Percentiles rank a stretch among this genome's conserved stretches.
Conservation (phyloP, 441 rosid genomes). For the Dalechampia spathulata region DNA sequence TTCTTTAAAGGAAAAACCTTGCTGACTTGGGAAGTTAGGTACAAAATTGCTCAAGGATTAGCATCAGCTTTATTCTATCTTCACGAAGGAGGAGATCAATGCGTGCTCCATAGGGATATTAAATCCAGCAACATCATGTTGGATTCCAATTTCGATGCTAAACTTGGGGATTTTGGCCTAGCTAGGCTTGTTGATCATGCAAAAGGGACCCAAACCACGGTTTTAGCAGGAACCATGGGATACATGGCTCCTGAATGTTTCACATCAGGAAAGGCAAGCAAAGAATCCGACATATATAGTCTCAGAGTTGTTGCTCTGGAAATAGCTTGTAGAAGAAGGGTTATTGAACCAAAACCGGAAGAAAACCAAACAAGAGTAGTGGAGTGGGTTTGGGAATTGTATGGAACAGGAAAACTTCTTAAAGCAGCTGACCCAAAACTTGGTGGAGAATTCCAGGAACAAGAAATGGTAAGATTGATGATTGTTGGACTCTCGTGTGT, state of each 20-base stretch:
- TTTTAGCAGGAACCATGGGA: conserved; percentile 23
- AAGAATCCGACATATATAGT: conserved; percentile 30
- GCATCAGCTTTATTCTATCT: conserved; percentile 25
- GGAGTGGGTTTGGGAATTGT: conserved; percentile 38
- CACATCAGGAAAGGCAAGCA: conserved; percentile 26
- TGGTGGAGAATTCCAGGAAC: background rate
- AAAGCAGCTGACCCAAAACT: conserved; percentile 8
- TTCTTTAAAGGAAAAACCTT: conserved; percentile 19
- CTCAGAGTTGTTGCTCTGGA: conserved; percentile 29
- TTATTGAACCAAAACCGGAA: background rate
- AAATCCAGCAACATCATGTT: conserved; percentile 7
- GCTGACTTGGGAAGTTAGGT: conserved; percentile 24
- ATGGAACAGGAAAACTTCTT: conserved; percentile 21
- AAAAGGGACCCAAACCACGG: conserved; percentile 14
- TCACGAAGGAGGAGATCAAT: conserved; percentile 7
- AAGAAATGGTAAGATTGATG: background rate
- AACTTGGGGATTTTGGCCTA: conserved; percentile 40
- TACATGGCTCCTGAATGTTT: conserved; percentile 20
- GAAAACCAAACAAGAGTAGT: conserved; percentile 9
- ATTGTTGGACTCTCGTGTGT: conserved; percentile 11
- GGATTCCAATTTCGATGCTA: conserved; percentile 27
- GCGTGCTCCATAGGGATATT: conserved; percentile 6
- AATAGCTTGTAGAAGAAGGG: conserved; percentile 29
- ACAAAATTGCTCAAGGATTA: conserved; percentile 18
- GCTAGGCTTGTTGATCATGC: conserved; percentile 24